These are phyloP conservation scores for Cryptococcus sp. DNA, from an alignment of 1,284 basidiomycete species.

Conservation along the genomic window DNA sequence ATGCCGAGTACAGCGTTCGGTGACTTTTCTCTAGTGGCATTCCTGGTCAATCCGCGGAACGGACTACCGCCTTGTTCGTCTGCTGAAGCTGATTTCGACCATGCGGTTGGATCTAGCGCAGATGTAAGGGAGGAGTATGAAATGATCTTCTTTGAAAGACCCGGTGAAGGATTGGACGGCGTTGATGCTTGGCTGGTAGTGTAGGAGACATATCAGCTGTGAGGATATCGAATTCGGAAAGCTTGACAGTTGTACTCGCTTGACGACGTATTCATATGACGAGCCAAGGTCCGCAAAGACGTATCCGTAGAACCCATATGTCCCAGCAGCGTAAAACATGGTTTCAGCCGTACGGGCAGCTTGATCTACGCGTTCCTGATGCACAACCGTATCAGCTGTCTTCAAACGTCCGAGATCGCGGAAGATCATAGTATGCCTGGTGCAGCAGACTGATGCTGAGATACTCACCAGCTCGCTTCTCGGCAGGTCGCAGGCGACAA, in stretches of 20 bases:
- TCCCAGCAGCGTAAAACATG: conserved; percentile 84
- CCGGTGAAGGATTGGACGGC: conserved; percentile 50
- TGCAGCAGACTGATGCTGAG: conserved; percentile 3
- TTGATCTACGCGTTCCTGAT: conserved; percentile 73
- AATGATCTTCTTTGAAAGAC: conserved; percentile 65
- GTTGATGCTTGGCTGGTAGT: conserved; percentile 7
- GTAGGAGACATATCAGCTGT: background rate
- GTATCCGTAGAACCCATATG: conserved; percentile 89
- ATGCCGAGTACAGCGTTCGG: conserved; percentile 70
- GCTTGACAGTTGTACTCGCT: conserved; percentile 60
- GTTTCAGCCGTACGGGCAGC: conserved; percentile 69
- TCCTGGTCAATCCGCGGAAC: conserved; percentile 69
- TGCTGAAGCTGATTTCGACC: conserved; percentile 26
- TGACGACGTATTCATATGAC: conserved; percentile 74
- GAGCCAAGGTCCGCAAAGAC: conserved; percentile 89
- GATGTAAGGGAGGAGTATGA: conserved; percentile 66
- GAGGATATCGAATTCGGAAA: background rate
- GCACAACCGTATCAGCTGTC: background rate
- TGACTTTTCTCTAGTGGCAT: conserved; percentile 75
- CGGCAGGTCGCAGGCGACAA: conserved; percentile 78
- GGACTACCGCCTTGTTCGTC: conserved; percentile 52
- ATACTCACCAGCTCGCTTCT: conserved; percentile 67
- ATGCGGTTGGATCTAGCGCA: conserved; percentile 60
- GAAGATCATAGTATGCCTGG: background rate
- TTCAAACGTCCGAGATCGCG: background rate